Percentiles rank a stretch among this genome's conserved stretches.
Conservation (phyloP, 805 yeast species). For the Spathaspora passalidarum region DNA sequence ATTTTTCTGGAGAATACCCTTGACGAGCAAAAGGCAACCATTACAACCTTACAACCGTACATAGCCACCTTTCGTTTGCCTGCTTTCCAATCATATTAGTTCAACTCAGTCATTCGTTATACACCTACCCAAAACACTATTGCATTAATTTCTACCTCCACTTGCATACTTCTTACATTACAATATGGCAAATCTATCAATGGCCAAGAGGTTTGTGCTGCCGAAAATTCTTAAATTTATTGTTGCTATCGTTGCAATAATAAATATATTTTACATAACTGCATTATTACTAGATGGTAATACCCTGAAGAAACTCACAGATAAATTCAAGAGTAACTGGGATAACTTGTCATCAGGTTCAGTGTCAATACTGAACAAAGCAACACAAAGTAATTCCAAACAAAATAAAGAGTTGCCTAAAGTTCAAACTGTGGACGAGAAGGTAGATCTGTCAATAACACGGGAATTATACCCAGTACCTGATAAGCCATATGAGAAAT, state of each 20-base stretch:
- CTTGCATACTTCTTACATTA: not conserved
- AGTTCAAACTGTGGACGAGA: slow-evolving; percentile 2
- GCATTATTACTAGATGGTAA: slow-evolving; percentile 13
- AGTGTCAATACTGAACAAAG: slow-evolving; percentile 2
- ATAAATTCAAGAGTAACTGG: slow-evolving; percentile 7
- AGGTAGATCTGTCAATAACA: not conserved
- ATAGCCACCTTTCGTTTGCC: no score
- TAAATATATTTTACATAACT: slow-evolving; percentile 17
- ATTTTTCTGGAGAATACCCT: no score
- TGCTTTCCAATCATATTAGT: no score
- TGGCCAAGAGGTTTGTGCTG: slow-evolving; percentile 11
- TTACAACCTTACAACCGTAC: no score
- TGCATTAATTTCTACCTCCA: not conserved
- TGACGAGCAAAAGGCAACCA: no score
- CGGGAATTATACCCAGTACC: slow-evolving; percentile 13
- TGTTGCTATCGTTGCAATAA: slow-evolving; percentile 14
- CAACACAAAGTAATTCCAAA: slow-evolving; percentile 6
- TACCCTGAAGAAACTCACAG: not conserved
- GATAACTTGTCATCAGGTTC: not conserved
- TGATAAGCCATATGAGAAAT: slow-evolving; percentile 13
- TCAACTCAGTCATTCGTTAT: slow-evolving; percentile 2
- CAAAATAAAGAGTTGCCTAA: slow-evolving; percentile 5
- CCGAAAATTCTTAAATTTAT: slow-evolving; percentile 16
- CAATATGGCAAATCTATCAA: slow-evolving; percentile 2
- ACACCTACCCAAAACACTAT: not conserved